These are phyloP conservation scores for Lentinus polychrous DNA, from an alignment of 1,284 basidiomycete species.

Conservation along the genomic window DNA sequence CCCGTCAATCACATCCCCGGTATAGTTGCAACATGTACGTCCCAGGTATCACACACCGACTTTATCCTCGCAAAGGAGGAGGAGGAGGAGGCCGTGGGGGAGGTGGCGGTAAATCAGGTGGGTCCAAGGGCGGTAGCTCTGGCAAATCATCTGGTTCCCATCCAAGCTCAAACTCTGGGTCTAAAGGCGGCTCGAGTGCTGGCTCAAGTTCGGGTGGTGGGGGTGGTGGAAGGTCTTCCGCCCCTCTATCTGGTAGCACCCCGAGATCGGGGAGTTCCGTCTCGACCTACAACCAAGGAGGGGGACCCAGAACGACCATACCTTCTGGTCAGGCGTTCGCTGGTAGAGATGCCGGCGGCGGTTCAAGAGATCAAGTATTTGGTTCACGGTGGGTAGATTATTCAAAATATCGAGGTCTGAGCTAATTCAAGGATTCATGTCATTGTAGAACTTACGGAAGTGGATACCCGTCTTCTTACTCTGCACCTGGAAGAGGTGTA, in stretches of 20 bases:
- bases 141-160: too few relatives aligned
- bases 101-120: conserved; percentile 17
- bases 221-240: conserved; percentile 2
- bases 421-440: background rate
- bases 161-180: too few relatives aligned
- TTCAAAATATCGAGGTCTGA: background rate
- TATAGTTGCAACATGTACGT: conserved; percentile 30
- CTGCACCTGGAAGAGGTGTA: conserved; percentile 31
- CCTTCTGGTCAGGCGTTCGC: conserved; percentile 35
- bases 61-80: conserved; percentile 21
- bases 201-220: conserved; percentile 7
- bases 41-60: conserved; percentile 24
- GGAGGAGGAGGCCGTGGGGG: conserved; percentile 18
- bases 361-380: conserved; percentile 29
- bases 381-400: conserved; percentile 33
- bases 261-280: conserved; percentile 26
- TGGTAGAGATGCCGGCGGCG: conserved; percentile 36
- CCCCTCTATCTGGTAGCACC: conserved; percentile 10
- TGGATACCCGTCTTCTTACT: conserved; percentile 41
- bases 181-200: background rate
- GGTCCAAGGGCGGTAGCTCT: conserved; percentile 14
- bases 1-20: too few relatives aligned
- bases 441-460: conserved; percentile 44
- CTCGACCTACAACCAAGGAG: conserved; percentile 32
- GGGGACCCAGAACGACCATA: conserved; percentile 28